phyloP scores from a whole-genome alignment of 2,329 filamentous ascomycete genomes.

The Thelonectria olida region DNA sequence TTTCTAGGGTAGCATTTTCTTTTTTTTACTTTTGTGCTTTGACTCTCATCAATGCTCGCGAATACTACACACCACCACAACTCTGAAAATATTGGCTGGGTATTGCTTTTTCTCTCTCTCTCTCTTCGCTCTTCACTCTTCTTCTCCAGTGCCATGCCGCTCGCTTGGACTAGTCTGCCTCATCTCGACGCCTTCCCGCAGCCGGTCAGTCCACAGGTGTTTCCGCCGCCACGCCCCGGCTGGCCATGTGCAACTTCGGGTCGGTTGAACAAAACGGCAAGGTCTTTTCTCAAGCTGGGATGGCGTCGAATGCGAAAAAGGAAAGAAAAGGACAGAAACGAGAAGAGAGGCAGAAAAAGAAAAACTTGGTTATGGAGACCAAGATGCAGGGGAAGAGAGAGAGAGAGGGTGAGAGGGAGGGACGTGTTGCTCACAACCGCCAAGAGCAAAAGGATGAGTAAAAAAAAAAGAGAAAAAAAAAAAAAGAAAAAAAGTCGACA shows the following conservation, averaged over 20 bases:
- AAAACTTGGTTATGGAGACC: not conserved
- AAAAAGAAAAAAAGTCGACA: not conserved
- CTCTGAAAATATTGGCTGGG: too few relatives aligned
- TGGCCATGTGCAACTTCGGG: not conserved
- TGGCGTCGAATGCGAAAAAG: not conserved
- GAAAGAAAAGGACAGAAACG: not conserved
- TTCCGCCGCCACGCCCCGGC: conserved; percentile 5
- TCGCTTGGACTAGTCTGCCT: conserved; percentile 20
- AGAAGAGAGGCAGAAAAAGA: not conserved
- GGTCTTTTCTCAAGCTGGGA: conserved; percentile 8
- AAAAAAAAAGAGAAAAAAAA: too few relatives aligned
- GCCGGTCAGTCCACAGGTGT: not conserved
- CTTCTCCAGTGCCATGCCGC: not conserved
- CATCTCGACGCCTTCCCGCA: conserved; percentile 8
- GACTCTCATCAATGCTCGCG: too few relatives aligned
- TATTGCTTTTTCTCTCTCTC: not conserved
- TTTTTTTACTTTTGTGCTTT: not conserved
- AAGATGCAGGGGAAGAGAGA: not conserved
- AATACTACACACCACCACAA: conserved; percentile 6
- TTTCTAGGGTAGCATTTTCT: not conserved
- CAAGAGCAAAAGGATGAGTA: not conserved
- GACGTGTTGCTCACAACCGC: not conserved
- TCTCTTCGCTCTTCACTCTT: not conserved
- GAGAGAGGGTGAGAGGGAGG: too few relatives aligned
- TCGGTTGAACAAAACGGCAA: not conserved